Percentiles rank a stretch among this genome's conserved stretches.
Conservation (phyloP, 176 grass and related monocot species). For the Poa pratensis region DNA sequence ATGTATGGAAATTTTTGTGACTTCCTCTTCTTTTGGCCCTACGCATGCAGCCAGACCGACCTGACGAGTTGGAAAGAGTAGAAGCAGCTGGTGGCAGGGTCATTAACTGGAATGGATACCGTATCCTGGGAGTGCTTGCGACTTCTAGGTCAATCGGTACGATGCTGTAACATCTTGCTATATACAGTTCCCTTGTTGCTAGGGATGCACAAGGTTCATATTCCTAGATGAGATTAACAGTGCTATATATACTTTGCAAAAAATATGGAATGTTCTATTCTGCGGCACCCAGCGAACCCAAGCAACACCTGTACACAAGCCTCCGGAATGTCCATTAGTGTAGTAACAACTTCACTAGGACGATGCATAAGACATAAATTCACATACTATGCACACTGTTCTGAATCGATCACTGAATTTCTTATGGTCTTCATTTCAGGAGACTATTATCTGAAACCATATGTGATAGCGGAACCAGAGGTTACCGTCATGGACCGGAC, state of each 20-base stretch:
- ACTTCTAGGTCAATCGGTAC: slow-evolving; percentile 91
- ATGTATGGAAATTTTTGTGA: slow-evolving; percentile 26
- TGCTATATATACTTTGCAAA: not conserved
- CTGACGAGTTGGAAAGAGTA: slow-evolving; percentile 80
- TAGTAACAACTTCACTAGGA: not conserved
- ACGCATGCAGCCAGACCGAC: slow-evolving; percentile 72
- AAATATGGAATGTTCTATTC: not conserved
- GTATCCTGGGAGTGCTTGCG: slow-evolving; percentile 74
- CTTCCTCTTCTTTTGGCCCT: slow-evolving; percentile 34
- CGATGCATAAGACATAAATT: not conserved
- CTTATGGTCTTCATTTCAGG: slow-evolving; percentile 51
- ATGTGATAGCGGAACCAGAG: slow-evolving; percentile 76
- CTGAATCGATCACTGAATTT: slow-evolving; percentile 14
- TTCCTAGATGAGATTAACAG: not conserved
- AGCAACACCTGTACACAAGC: not conserved
- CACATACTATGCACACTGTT: not conserved
- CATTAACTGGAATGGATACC: slow-evolving; percentile 84
- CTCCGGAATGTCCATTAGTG: not conserved
- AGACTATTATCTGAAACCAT: slow-evolving; percentile 84
- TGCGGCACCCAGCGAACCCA: not conserved
- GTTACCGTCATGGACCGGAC: slow-evolving; percentile 57
- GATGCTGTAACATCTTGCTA: slow-evolving; percentile 21
- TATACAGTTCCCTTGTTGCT: not conserved
- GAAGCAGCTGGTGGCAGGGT: slow-evolving; percentile 79
- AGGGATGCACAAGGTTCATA: not conserved